Conservation (phyloP, 306 rosid genomes). For the Acacia acuminata region DNA sequence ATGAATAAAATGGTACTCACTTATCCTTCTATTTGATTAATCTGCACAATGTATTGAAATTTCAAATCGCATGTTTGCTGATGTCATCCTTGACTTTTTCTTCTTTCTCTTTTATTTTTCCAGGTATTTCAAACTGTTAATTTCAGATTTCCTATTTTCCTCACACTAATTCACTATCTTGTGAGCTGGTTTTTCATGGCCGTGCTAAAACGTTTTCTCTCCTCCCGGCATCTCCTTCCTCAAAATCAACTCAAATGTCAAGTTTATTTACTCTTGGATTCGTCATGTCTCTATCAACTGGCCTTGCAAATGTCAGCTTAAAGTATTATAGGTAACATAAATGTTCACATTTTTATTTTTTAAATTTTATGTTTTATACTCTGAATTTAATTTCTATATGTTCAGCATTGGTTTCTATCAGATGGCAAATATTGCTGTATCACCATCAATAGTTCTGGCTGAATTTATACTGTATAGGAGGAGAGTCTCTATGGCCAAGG, state of each 20-base stretch:
- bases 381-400: slow-evolving; percentile 39
- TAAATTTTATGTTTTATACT: slow-evolving; percentile 1
- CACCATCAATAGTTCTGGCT: slow-evolving; percentile 80
- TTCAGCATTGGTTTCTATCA: slow-evolving; percentile 91
- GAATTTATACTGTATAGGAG: slow-evolving; percentile 64
- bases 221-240: slow-evolving; percentile 73
- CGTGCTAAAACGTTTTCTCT: slow-evolving; percentile 58
- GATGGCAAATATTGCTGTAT: slow-evolving; percentile 91
- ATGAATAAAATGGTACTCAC: slow-evolving; percentile 73
- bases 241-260: slow-evolving; percentile 61
- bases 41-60: slow-evolving; percentile 3
- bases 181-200: slow-evolving; percentile 91
- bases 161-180: slow-evolving; percentile 74
- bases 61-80: slow-evolving; percentile 29
- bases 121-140: slow-evolving; percentile 82
- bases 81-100: slow-evolving; percentile 22
- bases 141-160: slow-evolving; percentile 74
- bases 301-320: slow-evolving; percentile 90
- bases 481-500: slow-evolving; percentile 72
- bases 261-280: slow-evolving; percentile 70
- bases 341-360: neutral
- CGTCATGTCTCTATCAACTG: slow-evolving; percentile 85
- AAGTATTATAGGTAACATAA: slow-evolving; percentile 74
- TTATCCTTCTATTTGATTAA: slow-evolving; percentile 18
- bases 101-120: slow-evolving; percentile 6